phyloP scores from a whole-genome alignment of 371 early-diverging fungal genomes.

The Mortierella sp. region DNA sequence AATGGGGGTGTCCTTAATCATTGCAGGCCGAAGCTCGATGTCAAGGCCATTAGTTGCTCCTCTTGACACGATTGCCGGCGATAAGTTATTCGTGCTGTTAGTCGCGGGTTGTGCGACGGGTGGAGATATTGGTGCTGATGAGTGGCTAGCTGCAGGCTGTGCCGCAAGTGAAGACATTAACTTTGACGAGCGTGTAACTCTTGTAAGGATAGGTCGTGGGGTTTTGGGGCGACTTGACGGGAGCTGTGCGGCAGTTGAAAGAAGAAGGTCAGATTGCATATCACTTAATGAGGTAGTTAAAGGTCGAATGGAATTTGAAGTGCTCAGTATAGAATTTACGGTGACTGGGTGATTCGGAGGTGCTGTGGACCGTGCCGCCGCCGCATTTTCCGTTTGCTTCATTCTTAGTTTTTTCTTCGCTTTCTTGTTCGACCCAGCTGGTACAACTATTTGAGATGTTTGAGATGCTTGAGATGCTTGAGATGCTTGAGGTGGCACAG shows the following conservation, averaged over 20 bases:
- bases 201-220: too few relatives aligned
- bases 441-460: background rate
- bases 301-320: too few relatives aligned
- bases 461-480: too few relatives aligned
- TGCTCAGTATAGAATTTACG: too few relatives aligned
- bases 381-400: background rate
- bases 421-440: background rate
- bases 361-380: too few relatives aligned
- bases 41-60: background rate
- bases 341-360: too few relatives aligned
- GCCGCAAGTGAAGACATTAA: background rate
- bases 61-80: background rate
- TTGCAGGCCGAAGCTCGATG: background rate
- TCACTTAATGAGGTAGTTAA: too few relatives aligned
- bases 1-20: background rate
- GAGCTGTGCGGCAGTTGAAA: too few relatives aligned
- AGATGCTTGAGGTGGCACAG: background rate
- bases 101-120: background rate
- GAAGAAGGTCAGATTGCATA: too few relatives aligned
- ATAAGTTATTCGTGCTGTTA: background rate
- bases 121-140: background rate
- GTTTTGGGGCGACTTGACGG: too few relatives aligned
- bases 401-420: background rate
- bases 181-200: background rate
- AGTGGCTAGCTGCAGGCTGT: background rate